Conservation (phyloP, 2,329 filamentous ascomycete species). For the Colletotrichum coccodes region DNA sequence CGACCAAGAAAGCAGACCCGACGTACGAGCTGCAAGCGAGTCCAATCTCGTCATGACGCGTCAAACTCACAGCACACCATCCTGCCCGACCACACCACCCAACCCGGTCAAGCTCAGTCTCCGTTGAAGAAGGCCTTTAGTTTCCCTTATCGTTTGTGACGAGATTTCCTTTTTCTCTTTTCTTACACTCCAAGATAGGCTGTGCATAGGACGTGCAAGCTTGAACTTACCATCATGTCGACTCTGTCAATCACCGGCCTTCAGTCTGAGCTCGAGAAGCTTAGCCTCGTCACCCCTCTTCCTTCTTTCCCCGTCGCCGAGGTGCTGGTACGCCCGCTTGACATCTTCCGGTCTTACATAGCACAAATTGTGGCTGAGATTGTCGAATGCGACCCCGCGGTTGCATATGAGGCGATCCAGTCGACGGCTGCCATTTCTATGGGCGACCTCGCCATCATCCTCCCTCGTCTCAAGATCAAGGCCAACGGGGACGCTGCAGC, state of each 20-base stretch:
- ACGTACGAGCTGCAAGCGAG: neutral
- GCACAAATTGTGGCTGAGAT: constrained; percentile 36
- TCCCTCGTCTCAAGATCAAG: constrained; percentile 42
- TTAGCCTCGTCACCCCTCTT: constrained; percentile 55
- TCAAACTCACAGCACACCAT: neutral
- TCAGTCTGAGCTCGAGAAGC: constrained; percentile 66
- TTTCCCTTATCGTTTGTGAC: constrained; percentile 8
- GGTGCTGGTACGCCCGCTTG: constrained; percentile 39
- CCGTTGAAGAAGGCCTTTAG: neutral
- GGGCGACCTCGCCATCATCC: constrained; percentile 42
- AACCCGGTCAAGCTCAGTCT: neutral
- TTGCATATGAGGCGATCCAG: constrained; percentile 44
- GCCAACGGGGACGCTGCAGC: constrained; percentile 27
- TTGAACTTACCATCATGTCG: constrained; percentile 45
- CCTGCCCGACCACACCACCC: constrained; percentile 12
- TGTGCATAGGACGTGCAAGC: neutral
- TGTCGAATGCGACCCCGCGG: constrained; percentile 33
- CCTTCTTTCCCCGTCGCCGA: constrained; percentile 35
- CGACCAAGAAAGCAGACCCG: neutral
- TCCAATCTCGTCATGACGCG: neutral
- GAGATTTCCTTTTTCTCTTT: neutral
- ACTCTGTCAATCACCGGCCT: constrained; percentile 70
- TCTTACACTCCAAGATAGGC: neutral
- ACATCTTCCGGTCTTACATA: constrained; percentile 43
- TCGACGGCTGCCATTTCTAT: constrained; percentile 38